Percentiles rank a stretch among this genome's conserved stretches.
These are phyloP conservation scores for Boletus rex-veris DNA, from an alignment of 768 basidiomycete genomes.

Conservation along the genomic window DNA sequence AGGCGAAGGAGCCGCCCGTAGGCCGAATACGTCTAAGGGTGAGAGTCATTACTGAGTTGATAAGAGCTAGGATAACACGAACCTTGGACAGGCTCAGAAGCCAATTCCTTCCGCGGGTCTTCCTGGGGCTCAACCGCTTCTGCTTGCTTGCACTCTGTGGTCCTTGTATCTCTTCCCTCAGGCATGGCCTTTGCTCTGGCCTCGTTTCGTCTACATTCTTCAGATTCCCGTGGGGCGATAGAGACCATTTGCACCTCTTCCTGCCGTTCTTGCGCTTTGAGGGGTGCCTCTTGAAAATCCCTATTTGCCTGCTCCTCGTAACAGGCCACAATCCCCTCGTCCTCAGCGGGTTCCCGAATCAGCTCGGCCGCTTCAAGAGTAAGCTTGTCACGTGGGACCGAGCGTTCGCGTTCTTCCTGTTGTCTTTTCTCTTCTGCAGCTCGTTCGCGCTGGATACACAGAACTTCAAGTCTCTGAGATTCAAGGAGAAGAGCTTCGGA, in stretches of 20 bases:
- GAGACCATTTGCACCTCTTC: not conserved
- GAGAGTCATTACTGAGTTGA: slow-evolving; percentile 3
- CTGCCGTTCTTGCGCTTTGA: not conserved
- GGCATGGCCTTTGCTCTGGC: not conserved
- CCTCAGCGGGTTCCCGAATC: slow-evolving; percentile 13
- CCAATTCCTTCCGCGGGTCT: not conserved
- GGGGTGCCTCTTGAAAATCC: not conserved
- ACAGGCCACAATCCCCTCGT: slow-evolving; percentile 29
- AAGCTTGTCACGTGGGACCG: slow-evolving; percentile 34
- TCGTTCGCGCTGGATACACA: slow-evolving; percentile 29
- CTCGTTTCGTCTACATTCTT: not conserved
- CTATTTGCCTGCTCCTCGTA: slow-evolving; percentile 11
- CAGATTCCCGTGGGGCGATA: not conserved
- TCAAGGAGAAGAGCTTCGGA: slow-evolving; percentile 41
- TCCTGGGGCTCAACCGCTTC: not conserved
- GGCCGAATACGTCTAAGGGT: slow-evolving; percentile 57
- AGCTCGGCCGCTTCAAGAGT: slow-evolving; percentile 2
- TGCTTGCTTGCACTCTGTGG: not conserved
- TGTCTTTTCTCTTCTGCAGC: slow-evolving; percentile 24
- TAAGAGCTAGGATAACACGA: slow-evolving; percentile 1
- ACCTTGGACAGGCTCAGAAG: slow-evolving; percentile 18
- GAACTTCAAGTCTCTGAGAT: slow-evolving; percentile 40
- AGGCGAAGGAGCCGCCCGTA: slow-evolving; percentile 36
- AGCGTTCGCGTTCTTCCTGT: slow-evolving; percentile 15
- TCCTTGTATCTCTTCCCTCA: not conserved